These are phyloP conservation scores for Bifiguratus adelaidae DNA, from an alignment of 192 early-diverging fungal species.

Conservation along the genomic window DNA sequence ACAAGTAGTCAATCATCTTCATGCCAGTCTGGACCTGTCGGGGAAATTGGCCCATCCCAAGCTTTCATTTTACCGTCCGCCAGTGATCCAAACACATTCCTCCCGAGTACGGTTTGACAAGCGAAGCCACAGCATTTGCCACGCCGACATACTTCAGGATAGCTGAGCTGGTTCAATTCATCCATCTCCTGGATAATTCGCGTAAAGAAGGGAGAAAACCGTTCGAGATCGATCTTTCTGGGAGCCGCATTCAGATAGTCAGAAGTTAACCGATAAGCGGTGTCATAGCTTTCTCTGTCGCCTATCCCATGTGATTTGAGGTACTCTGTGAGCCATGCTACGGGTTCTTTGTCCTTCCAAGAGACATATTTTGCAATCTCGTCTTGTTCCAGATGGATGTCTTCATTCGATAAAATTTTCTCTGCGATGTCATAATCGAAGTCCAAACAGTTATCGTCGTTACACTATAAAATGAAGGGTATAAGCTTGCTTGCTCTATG, in stretches of 20 bases:
- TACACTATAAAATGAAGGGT: slow-evolving; percentile 2
- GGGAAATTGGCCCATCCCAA: no score
- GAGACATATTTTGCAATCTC: slow-evolving; percentile 3
- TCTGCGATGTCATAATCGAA: background rate
- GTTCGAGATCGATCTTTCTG: slow-evolving; percentile 2
- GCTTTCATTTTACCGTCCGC: no score
- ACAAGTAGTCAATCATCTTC: no score
- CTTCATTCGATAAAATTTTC: background rate
- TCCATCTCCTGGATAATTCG: background rate
- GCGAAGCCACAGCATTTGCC: background rate
- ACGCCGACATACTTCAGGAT: background rate
- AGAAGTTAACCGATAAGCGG: background rate
- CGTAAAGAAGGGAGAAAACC: slow-evolving; percentile 8
- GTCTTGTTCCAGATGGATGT: background rate
- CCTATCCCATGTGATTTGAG: background rate
- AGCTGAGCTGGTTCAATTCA: background rate
- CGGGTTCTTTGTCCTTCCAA: background rate
- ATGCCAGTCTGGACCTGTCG: no score
- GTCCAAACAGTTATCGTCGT: slow-evolving; percentile 7
- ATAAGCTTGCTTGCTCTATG: background rate
- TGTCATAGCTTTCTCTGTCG: background rate
- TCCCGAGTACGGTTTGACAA: background rate
- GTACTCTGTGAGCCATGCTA: background rate
- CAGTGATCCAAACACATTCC: slow-evolving; percentile 1
- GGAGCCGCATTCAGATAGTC: slow-evolving; percentile 11